Evolutionary conservation across 371 early-diverging fungal species (phyloP).

Genomic region (Mucor lusitanicus): DNA sequence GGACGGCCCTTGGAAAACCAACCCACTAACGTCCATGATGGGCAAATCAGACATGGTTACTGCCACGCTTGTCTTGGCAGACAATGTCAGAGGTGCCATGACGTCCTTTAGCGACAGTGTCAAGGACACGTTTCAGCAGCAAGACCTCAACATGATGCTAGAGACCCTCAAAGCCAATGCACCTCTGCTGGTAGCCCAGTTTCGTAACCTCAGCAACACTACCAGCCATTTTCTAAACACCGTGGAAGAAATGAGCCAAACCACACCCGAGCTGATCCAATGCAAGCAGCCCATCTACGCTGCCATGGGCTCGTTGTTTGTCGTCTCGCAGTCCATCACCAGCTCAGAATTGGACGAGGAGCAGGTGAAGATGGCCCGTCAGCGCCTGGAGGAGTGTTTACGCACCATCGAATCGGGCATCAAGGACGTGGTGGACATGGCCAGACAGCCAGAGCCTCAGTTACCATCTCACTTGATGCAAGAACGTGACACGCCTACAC

Average conservation of each 20-base stretch:
- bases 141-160: slow-evolving; percentile 12
- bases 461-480: neutral
- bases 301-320: slow-evolving; percentile 69
- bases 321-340: slow-evolving; percentile 66
- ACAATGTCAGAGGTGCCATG: slow-evolving; percentile 35
- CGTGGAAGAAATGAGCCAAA: slow-evolving; percentile 34
- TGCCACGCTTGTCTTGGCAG: slow-evolving; percentile 26
- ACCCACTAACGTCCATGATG: neutral
- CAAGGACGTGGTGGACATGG: slow-evolving; percentile 7
- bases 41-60: slow-evolving; percentile 8
- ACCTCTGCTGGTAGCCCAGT: slow-evolving; percentile 58
- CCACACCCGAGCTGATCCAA: slow-evolving; percentile 40
- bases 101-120: slow-evolving; percentile 37
- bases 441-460: slow-evolving; percentile 1
- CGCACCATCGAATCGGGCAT: slow-evolving; percentile 15
- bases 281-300: slow-evolving; percentile 69
- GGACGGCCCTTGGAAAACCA: neutral
- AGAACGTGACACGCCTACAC: slow-evolving; percentile 15
- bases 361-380: slow-evolving; percentile 18
- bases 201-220: slow-evolving; percentile 54
- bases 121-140: slow-evolving; percentile 20
- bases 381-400: slow-evolving; percentile 21
- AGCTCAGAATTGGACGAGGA: slow-evolving; percentile 31
- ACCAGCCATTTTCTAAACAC: slow-evolving; percentile 45
- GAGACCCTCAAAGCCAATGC: slow-evolving; percentile 51